Evolutionary conservation across 1,139 yeast species (phyloP).

Genomic region (Yamadazyma diddensiae): DNA sequence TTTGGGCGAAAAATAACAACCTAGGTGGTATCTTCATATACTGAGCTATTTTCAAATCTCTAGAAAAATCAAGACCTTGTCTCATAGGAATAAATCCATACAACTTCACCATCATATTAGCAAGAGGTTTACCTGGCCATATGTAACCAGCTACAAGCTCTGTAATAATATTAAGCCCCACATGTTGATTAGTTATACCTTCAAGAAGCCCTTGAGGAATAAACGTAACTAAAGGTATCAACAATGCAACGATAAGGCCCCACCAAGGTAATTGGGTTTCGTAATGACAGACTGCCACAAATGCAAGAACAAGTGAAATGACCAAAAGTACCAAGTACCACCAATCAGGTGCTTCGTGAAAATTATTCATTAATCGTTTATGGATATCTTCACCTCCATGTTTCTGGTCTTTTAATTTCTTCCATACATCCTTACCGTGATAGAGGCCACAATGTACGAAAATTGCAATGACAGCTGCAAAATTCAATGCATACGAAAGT

Average conservation of each 20-base stretch:
- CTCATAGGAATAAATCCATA: conserved; percentile 46
- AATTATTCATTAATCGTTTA: conserved; percentile 54
- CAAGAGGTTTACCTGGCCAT: conserved; percentile 40
- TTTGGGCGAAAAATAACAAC: conserved; percentile 14
- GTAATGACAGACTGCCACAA: conserved; percentile 34
- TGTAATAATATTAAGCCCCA: conserved; percentile 38
- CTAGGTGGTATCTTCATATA: conserved; percentile 51
- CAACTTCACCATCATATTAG: conserved; percentile 42
- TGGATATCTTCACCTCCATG: conserved; percentile 50
- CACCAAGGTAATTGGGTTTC: conserved; percentile 39
- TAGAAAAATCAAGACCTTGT: conserved; percentile 48
- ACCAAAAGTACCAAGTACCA: conserved; percentile 50
- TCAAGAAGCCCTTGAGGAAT: conserved; percentile 17
- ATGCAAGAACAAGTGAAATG: conserved; percentile 32
- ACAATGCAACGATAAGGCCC: conserved; percentile 32
- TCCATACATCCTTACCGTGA: conserved; percentile 50
- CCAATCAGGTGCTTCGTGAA: conserved; percentile 63
- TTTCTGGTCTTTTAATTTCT: conserved; percentile 28
- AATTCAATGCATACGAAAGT: conserved; percentile 56
- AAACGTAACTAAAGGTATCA: conserved; percentile 35
- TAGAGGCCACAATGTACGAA: conserved; percentile 43
- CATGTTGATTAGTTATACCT: conserved; percentile 15
- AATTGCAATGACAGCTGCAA: conserved; percentile 35
- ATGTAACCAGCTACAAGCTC: conserved; percentile 40
- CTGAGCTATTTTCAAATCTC: conserved; percentile 51